A percentile compares a stretch with the other conserved stretches of the same genome.
Conservation (phyloP, 495 filamentous ascomycete species). For the Venustampulla echinocandica region DNA sequence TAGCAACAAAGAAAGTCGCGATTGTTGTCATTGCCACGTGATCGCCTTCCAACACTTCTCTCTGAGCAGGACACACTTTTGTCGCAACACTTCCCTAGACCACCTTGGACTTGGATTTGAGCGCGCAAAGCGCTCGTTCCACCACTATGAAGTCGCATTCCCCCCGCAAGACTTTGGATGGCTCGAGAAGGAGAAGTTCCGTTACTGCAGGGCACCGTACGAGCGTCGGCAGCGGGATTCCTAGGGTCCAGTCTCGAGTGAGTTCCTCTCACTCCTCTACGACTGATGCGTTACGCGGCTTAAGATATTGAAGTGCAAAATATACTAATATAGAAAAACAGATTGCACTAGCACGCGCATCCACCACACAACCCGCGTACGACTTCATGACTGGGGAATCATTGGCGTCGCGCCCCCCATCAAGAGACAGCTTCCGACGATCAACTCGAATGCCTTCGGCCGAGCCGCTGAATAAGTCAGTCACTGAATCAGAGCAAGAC, state of each 20-base stretch:
- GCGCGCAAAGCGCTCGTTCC: conserved; percentile 4
- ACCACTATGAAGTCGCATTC: conserved; percentile 18
- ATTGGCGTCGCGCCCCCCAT: conserved; percentile 23
- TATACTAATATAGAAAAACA: conserved; percentile 7
- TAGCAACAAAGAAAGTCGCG: conserved; percentile 6
- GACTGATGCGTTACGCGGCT: conserved; percentile 9
- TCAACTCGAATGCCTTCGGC: conserved; percentile 14
- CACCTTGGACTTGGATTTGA: not conserved
- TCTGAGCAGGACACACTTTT: too few species aligned
- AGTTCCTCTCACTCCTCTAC: conserved; percentile 18
- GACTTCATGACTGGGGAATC: conserved; percentile 49
- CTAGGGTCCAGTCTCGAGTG: conserved; percentile 34
- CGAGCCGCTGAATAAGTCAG: conserved; percentile 30
- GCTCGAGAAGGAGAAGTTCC: conserved; percentile 15
- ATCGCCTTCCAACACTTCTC: not conserved
- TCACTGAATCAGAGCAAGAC: conserved; percentile 13
- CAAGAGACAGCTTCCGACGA: conserved; percentile 28
- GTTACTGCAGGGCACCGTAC: conserved; percentile 8
- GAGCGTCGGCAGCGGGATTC: conserved; percentile 21
- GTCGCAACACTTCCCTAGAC: not conserved
- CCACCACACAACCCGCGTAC: conserved; percentile 48
- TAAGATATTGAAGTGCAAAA: not conserved
- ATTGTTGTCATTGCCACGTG: conserved; percentile 12
- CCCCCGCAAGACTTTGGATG: conserved; percentile 12
- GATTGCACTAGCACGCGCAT: conserved; percentile 30